These are phyloP conservation scores for Candida schatavii DNA, from an alignment of 805 yeast species.

Conservation along the genomic window DNA sequence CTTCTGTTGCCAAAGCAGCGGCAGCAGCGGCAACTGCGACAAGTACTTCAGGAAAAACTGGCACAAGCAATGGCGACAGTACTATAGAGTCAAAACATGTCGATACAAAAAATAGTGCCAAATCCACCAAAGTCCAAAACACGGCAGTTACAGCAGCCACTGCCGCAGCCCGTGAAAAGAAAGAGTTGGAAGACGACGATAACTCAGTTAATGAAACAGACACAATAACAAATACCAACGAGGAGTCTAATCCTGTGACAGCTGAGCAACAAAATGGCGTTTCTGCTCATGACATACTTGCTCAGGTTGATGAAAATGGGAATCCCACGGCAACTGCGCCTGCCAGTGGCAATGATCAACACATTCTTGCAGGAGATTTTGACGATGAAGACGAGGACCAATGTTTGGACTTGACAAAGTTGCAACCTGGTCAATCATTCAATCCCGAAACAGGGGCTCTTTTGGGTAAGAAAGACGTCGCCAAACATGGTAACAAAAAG, in stretches of 20 bases:
- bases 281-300: not conserved
- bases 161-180: conserved; percentile 12
- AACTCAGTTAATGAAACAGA: conserved; percentile 40
- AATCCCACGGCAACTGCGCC: conserved; percentile 3
- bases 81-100: not conserved
- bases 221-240: conserved; percentile 38
- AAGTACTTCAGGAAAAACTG: conserved; percentile 1
- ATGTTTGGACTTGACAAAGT: conserved; percentile 55
- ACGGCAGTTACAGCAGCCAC: not conserved
- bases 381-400: conserved; percentile 17
- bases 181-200: conserved; percentile 34
- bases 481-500: conserved; percentile 59
- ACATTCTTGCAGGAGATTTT: too few relatives aligned
- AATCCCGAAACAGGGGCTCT: conserved; percentile 63
- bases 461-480: conserved; percentile 49
- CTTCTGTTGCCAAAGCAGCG: not conserved
- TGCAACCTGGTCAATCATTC: conserved; percentile 71
- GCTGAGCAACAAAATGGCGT: conserved; percentile 3
- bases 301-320: conserved; percentile 2
- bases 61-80: not conserved
- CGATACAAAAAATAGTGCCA: not conserved
- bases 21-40: not conserved
- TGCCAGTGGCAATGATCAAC: conserved; percentile 12
- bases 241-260: conserved; percentile 19
- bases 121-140: not conserved